Evolutionary conservation across 768 basidiomycete species (phyloP).

Genomic region (Rhodotorula graminis): DNA sequence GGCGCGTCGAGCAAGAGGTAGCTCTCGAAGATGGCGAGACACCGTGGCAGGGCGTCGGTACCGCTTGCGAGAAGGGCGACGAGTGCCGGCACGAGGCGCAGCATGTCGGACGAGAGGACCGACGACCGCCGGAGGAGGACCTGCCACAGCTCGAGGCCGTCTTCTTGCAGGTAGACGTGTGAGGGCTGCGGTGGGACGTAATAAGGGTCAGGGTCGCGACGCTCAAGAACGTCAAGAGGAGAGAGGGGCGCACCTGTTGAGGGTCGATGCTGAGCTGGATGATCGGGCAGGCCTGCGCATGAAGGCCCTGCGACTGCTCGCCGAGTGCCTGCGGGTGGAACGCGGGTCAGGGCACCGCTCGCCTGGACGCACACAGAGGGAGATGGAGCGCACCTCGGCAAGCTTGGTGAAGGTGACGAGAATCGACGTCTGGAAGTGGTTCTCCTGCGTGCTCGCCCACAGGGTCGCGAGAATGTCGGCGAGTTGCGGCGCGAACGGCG

Average conservation of each 20-base stretch:
- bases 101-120: conserved; percentile 52
- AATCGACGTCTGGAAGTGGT: conserved; percentile 52
- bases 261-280: conserved; percentile 62
- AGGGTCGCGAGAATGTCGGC: conserved; percentile 63
- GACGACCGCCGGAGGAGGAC: conserved; percentile 45
- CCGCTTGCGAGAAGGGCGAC: conserved; percentile 62
- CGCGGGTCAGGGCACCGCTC: not conserved
- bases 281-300: conserved; percentile 59
- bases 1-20: conserved; percentile 70
- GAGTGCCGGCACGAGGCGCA: conserved; percentile 61
- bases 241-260: not conserved
- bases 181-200: conserved; percentile 7
- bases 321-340: conserved; percentile 57
- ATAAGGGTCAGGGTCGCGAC: not conserved
- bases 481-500: conserved; percentile 61
- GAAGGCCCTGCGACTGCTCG: conserved; percentile 58
- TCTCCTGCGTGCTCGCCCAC: conserved; percentile 54
- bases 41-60: conserved; percentile 67
- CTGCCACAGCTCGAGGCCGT: conserved; percentile 71
- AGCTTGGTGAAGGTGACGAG: conserved; percentile 67
- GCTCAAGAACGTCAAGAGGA: not conserved
- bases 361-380: not conserved
- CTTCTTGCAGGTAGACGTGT: conserved; percentile 59
- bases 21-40: conserved; percentile 65
- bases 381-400: conserved; percentile 55